Evolutionary conservation across 805 yeast genomes (phyloP).

Genomic region (Saturnispora quitensis): DNA sequence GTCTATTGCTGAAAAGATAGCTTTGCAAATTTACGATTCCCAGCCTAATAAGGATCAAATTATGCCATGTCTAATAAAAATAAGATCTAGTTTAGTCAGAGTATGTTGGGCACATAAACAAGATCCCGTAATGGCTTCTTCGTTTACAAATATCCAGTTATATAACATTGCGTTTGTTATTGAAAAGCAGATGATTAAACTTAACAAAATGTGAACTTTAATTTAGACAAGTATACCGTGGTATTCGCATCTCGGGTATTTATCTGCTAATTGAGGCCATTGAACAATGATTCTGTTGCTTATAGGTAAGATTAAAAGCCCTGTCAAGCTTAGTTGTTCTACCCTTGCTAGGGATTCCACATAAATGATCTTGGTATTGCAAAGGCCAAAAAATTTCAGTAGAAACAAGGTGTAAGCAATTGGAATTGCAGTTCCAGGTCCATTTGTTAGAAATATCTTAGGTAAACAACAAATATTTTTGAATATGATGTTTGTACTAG

Average conservation of each 20-base stretch:
- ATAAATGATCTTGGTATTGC: slow-evolving; percentile 56
- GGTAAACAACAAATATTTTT: slow-evolving; percentile 13
- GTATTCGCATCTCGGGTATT: slow-evolving; percentile 57
- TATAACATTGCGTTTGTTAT: slow-evolving; percentile 42
- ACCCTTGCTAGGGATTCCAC: slow-evolving; percentile 87
- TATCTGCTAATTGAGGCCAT: slow-evolving; percentile 57
- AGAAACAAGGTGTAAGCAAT: slow-evolving; percentile 49
- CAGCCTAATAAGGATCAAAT: slow-evolving; percentile 5
- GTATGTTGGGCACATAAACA: slow-evolving; percentile 37
- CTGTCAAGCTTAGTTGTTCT: slow-evolving; percentile 63
- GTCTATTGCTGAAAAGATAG: slow-evolving; percentile 40
- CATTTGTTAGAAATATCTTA: slow-evolving; percentile 42
- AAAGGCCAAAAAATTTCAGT: slow-evolving; percentile 38
- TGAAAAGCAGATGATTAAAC: slow-evolving; percentile 41
- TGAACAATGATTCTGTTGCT: slow-evolving; percentile 79
- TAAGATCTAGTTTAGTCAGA: slow-evolving; percentile 38
- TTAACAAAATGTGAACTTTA: slow-evolving; percentile 34
- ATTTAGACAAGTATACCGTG: slow-evolving; percentile 62
- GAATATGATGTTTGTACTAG: slow-evolving; percentile 14
- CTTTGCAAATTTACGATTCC: slow-evolving; percentile 17
- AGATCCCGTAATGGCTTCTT: slow-evolving; percentile 21
- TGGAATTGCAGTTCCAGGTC: slow-evolving; percentile 79
- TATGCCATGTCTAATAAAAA: slow-evolving; percentile 27
- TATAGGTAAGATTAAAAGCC: slow-evolving; percentile 59
- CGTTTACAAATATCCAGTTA: slow-evolving; percentile 35